Percentiles rank a stretch among this genome's conserved stretches.
Evolutionary conservation across 768 basidiomycete genomes (phyloP).

Genomic region (Goffeauzyma gilvescens): DNA sequence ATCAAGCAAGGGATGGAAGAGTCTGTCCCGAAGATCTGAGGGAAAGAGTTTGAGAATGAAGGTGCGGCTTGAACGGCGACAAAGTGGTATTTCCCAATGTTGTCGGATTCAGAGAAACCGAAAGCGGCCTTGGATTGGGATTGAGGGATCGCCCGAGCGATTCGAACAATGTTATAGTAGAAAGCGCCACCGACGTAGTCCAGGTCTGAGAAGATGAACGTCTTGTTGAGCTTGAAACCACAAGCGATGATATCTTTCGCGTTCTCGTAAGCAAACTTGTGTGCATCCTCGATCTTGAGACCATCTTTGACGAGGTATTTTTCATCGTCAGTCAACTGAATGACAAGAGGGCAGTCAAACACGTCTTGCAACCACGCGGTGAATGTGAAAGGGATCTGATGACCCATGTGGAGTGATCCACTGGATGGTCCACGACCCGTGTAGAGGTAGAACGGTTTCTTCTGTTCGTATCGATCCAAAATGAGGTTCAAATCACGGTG

Average conservation of each 20-base stretch:
- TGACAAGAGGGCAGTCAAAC: conserved; percentile 79
- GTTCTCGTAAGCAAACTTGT: conserved; percentile 61
- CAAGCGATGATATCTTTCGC: conserved; percentile 94
- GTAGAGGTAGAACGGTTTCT: conserved; percentile 94
- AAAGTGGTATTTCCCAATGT: conserved; percentile 95
- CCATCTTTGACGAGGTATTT: conserved; percentile 83
- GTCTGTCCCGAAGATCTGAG: conserved; percentile 75
- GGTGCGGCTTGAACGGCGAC: conserved; percentile 87
- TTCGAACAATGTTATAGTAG: conserved; percentile 81
- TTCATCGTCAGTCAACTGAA: conserved; percentile 96
- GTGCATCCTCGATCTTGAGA: conserved; percentile 72
- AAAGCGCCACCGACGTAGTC: conserved; percentile 73
- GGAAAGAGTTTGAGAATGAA: conserved; percentile 94
- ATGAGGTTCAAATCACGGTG: conserved; percentile 90
- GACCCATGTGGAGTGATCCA: conserved; percentile 91
- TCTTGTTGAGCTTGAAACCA: conserved; percentile 75
- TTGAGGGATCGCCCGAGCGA: conserved; percentile 79
- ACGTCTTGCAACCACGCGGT: conserved; percentile 99
- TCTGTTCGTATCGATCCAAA: conserved; percentile 83
- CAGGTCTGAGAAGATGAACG: conserved; percentile 91
- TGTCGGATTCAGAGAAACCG: conserved; percentile 91
- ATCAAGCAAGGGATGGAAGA: conserved; percentile 80
- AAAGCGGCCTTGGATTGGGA: conserved; percentile 89
- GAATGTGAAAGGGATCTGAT: conserved; percentile 91
- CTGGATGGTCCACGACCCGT: conserved; percentile 93